Conservation (phyloP, 2,329 filamentous ascomycete genomes). For the Setomelanomma holmii region DNA sequence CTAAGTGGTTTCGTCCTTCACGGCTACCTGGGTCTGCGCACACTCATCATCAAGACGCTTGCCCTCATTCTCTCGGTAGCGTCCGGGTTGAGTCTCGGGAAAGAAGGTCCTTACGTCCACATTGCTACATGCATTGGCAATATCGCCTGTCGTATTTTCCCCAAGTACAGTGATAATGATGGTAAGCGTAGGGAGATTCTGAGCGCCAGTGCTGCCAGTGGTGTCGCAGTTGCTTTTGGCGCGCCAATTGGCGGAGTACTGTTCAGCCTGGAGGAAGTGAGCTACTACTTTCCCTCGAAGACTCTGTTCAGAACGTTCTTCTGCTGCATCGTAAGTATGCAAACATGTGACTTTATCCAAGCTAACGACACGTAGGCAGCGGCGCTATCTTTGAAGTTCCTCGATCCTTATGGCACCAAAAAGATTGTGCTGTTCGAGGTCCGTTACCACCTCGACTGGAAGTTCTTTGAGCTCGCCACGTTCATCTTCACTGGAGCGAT, state of each 20-base stretch:
- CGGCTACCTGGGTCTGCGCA: slow-evolving; percentile 89
- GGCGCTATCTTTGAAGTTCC: slow-evolving; percentile 87
- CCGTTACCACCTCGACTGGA: slow-evolving; percentile 88
- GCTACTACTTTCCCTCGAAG: slow-evolving; percentile 97
- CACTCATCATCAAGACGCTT: slow-evolving; percentile 82
- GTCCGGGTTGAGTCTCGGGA: slow-evolving; percentile 91
- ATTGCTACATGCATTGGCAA: slow-evolving; percentile 96
- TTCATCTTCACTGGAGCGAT: slow-evolving; percentile 88
- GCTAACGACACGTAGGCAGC: slow-evolving; percentile 58
- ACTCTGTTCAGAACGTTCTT: slow-evolving; percentile 98
- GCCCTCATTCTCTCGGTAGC: slow-evolving; percentile 87
- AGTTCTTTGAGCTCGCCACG: slow-evolving; percentile 84
- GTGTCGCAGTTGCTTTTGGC: slow-evolving; percentile 93
- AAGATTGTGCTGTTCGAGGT: slow-evolving; percentile 98
- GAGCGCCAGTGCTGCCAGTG: slow-evolving; percentile 90
- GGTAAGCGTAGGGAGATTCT: slow-evolving; percentile 91
- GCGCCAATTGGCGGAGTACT: slow-evolving; percentile 89
- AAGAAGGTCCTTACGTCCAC: slow-evolving; percentile 97
- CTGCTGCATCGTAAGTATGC: slow-evolving; percentile 79
- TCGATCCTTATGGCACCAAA: slow-evolving; percentile 93
- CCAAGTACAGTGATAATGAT: slow-evolving; percentile 93
- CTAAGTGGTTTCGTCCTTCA: slow-evolving; percentile 97
- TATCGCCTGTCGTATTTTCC: slow-evolving; percentile 90
- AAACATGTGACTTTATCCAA: not conserved
- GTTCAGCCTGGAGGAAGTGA: slow-evolving; percentile 93